Conservation (phyloP, 83 land plant genomes). For the Diphasiastrum complanatum region DNA sequence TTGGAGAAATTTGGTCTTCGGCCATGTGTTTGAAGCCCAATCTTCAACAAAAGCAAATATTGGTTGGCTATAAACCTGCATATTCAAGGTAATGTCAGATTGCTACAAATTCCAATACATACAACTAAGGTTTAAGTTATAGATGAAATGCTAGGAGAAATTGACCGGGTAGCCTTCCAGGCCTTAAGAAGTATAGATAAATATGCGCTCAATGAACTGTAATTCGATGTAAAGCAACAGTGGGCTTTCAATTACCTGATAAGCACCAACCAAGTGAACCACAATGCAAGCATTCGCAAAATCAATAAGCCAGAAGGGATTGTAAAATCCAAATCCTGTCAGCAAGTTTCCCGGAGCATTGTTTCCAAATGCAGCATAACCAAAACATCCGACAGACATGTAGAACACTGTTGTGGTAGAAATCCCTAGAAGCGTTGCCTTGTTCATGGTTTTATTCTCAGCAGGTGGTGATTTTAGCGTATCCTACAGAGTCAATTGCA, state of each 20-base stretch:
- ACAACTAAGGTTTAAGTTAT: neutral
- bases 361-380: slow-evolving; percentile 12
- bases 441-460: slow-evolving; percentile 15
- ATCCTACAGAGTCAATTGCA: no score
- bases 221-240: no score
- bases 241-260: slow-evolving; percentile 5
- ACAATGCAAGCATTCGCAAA: slow-evolving; percentile 15
- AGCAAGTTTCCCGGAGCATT: no score
- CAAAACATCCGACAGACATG: slow-evolving; percentile 16
- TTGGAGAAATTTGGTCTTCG: neutral
- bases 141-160: neutral
- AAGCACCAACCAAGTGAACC: slow-evolving; percentile 14
- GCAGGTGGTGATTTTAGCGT: slow-evolving; percentile 14
- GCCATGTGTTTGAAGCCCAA: neutral
- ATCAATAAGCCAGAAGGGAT: slow-evolving; percentile 15
- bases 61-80: slow-evolving; percentile 11
- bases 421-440: slow-evolving; percentile 7
- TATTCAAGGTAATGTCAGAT: neutral
- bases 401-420: slow-evolving; percentile 10
- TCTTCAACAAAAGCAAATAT: slow-evolving; percentile 8
- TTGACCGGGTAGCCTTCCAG: no score
- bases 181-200: no score
- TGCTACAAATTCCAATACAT: neutral
- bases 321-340: no score
- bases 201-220: no score